Evolutionary conservation across 257 asterid species (phyloP), one percentile per base, ranked within the genome.

Genomic region (Solanum rostratum): DNA sequence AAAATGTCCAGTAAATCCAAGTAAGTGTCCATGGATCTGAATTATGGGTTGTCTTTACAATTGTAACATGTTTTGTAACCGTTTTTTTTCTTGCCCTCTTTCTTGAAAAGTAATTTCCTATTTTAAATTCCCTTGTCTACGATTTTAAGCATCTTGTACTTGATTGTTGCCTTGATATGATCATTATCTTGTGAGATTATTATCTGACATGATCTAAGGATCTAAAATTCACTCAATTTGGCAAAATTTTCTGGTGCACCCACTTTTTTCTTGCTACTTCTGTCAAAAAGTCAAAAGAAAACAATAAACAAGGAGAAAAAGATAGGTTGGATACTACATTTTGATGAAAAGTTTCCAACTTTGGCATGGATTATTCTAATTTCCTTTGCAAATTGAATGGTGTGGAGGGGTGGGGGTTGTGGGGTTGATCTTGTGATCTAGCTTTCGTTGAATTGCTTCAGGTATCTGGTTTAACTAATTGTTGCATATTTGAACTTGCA

Each of bases 1-100:
- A 79, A 53, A 88, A 94, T 95, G 98, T 89, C 98, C 88, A 74
- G 93, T 86, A 94, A 92, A 89, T 83, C 97, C 90, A 95, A 88
- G 99, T 95, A 85, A 92, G 97, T 89, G 49, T 12, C n/a, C 54
- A 84, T 14, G 89, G 88, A 83, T 78, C 80, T 30, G 22, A 82
- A 43, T 33, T 63, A 7, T 62, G 11, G 2, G 60, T 49, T 24
- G 43, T 74, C 29, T 74, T 20, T 41, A 46, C 24, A 82, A 33
- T 27, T 46, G 46, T 46, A 63, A 49, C 39, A 27, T 63, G 13
- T 19, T 19, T 8, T 63, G 60, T 63, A 81, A 50, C 53, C 12
- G 24, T 41, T 84, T 22, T 55, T 50, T 69, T 27, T 18, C 27
- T 39, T 49, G 19, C 62, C 80, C 80, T 71, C n/a, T 73, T 43